These are phyloP conservation scores for Ettlia oleoabundans DNA, from an alignment of 139 green algal genomes.

Conservation along the genomic window DNA sequence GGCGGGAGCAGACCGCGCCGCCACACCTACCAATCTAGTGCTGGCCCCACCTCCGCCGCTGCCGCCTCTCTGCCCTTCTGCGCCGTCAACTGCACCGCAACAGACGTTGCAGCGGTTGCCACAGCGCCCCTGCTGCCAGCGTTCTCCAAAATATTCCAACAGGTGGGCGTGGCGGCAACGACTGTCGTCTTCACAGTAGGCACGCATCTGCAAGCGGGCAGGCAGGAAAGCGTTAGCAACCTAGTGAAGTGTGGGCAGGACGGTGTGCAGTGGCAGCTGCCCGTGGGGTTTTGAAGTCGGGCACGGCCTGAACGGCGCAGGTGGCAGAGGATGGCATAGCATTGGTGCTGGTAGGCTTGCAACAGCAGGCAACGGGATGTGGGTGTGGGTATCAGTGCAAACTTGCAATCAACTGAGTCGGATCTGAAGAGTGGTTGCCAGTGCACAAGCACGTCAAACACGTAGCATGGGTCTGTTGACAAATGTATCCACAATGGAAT, in stretches of 20 bases:
- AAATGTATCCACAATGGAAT: background rate
- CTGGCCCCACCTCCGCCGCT: background rate
- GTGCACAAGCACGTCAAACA: no score
- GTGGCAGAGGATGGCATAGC: no score
- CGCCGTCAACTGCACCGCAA: background rate
- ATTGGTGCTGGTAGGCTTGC: no score
- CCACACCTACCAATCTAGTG: background rate
- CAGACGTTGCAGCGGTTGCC: slow-evolving; percentile 20
- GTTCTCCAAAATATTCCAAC: slow-evolving; percentile 37
- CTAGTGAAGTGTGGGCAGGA: background rate
- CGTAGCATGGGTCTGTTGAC: background rate
- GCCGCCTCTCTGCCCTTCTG: no score
- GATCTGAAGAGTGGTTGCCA: no score
- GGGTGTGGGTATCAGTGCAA: no score
- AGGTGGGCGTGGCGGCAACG: slow-evolving; percentile 59
- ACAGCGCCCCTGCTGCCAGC: slow-evolving; percentile 16
- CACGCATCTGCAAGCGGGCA: slow-evolving; percentile 44
- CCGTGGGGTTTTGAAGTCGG: no score
- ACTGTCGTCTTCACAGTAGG: slow-evolving; percentile 49
- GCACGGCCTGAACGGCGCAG: no score
- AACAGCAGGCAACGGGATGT: no score
- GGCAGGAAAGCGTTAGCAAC: background rate
- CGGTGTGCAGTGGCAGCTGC: no score
- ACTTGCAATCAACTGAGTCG: no score
- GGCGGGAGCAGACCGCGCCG: background rate